Evolutionary conservation across 176 grass and related monocot species (phyloP), one percentile per base, ranked within the genome.

Genomic region (Alopecurus myosuroides): DNA sequence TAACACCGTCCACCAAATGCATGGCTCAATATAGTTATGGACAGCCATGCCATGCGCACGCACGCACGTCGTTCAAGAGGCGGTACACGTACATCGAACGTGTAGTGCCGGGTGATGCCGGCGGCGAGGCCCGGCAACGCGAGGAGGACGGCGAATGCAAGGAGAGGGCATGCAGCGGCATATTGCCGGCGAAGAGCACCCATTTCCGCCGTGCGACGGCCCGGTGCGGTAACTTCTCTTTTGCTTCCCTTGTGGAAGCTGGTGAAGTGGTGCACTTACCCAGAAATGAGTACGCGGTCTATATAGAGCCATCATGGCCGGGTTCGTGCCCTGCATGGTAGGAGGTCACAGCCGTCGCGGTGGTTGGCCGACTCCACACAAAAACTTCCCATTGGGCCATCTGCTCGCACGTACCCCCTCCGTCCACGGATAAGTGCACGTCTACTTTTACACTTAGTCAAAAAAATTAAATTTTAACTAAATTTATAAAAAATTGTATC

Each of bases 71-170:
- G 55, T 41, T 58, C 13, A 11, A 41, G n/a, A 28, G 4, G 12
- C n/a, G n/a, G n/a, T n/a, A 2, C 8, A 67, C 62, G 42, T 92
- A 96, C 94, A 41, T 97, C 31, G 58, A 97, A 97, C 78, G 90
- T 93, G 81, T 97, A 97, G 42, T 81, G 64, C 22, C 76, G 74
- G 45, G 94, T 97, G 19, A 80, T 36, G 42, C 58, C 82, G 29
- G 81, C 81, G 7, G 84, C 55, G 72, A 85, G 77, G 39, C 36
- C 37, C 28, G 91, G 91, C 72, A 93, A 65, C 9, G 76, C 84
- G n/a, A 91, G 61, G 44, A 91, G 55, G 55, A 93, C 64, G 56
- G 48, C 41, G 39, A 80, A 18, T 23, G 81, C 50, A 7, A 88
- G 51, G 73, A 88, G 75, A 68, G 60, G 64, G 44, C 85, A 55